Base-by-base conservation (phyloP, 371 early-diverging fungal species). In the Circinella minor region DNA sequence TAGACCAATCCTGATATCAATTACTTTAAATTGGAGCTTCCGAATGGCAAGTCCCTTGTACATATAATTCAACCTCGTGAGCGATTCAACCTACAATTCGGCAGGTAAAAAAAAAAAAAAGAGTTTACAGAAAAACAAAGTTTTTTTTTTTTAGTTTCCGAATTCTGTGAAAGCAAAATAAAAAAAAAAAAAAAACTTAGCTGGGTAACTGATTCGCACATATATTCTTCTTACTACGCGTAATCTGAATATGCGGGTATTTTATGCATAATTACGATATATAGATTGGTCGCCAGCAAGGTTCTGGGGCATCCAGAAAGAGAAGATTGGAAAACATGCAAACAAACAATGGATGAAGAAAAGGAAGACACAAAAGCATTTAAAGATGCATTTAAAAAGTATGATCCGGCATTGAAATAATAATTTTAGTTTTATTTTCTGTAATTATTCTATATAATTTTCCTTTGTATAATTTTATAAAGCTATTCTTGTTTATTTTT, bases 261-360 rank as follows among this genome's bases (percentile, higher is more conserved):
- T 51, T 13, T 14, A 51, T 51, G 51, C 51, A 51, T 51, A 9
- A 66, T 61, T 6, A 8, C 15, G 43, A 43, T 63, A 57, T 36
- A 18, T 49, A 89, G 94, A 74, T 72, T 77, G 37, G 85, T 90
- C 3, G 69, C 92, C 34, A 89, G 93, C 4, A 78, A 83, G 27
- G 79, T 87, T 4, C 67, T 94, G 36, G 91, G 85, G 0, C 73
- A 62, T 3, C 89, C 91, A 17, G 88, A 91, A 17, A 80, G 92
- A 51, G 88, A 81, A 43, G 86, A 91, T 66, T 95, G 96, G 96
- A 91, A 90, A 73, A 76, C 77, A 8, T 93, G 93, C 69, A 69
- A 78, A 27, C 74, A 88, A 64, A 62, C 77, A 15, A 77, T 82
- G 36, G 88, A 89, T 39, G 88, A 92, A 65, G 94, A 95, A 74